Base-by-base conservation (phyloP, 2,329 filamentous ascomycete genomes). In the Zarea fungicola region DNA sequence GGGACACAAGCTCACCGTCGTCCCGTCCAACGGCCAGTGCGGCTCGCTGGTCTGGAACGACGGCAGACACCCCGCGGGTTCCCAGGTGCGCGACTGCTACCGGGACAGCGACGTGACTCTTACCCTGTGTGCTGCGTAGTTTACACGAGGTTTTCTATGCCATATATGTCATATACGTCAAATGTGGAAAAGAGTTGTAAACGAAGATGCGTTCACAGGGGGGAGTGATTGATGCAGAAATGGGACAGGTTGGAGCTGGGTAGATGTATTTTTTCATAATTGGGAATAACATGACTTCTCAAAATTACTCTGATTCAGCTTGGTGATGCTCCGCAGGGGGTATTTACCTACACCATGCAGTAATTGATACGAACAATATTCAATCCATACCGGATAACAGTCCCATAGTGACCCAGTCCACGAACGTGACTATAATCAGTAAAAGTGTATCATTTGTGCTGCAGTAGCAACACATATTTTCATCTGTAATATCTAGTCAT, bases 51-150 rank as follows among this genome's bases (percentile, higher is more conserved):
- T 61, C 8, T 72, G 68, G 68, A 39, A 52, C 0, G 52, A 58
- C 3, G 69, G 69, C 5, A 55, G 59, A 6, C 63, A 63, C 8
- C 66, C 66, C 1, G 64, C 59, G 0, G 66, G 66, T 0, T 66
- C 62, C 51, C 66, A 71, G 59, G 64, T 66, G 39, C 69, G 68
- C 61, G 57, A 56, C 3, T 71, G 68, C 51, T 59, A 53, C 10
- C 53, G 58, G 3, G 49, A 52, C 3, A 56, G 62, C 51, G 62
- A 68, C 48, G 61, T 70, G 1, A 62, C 59, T 2, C 48, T 71
- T 45, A 65, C 65, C 7, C 59, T 71, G 5, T 71, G 68, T 34
- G 62, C 61, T 50, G 52, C 43, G 22, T 18, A 8, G 10, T 18
- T 16, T n/a, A n/a, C 11, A 13, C 8, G 23, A 29, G n/a, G 14